Evolutionary conservation across 2,329 filamentous ascomycete species (phyloP).

Genomic region (Fusarium drepaniforme): DNA sequence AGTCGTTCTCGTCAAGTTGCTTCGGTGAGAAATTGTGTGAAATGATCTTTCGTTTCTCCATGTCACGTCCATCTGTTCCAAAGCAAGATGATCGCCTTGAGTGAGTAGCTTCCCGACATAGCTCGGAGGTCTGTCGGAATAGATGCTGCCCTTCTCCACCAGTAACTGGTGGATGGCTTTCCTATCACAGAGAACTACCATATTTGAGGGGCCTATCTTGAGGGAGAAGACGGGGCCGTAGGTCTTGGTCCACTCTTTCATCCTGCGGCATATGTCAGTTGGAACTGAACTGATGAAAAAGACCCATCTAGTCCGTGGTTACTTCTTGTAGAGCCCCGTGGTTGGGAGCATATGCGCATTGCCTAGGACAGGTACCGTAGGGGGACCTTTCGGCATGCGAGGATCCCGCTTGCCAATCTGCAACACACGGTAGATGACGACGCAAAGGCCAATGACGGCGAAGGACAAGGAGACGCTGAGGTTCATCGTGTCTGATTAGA

Average conservation of each 20-base stretch:
- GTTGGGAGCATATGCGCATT: neutral
- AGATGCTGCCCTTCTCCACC: neutral
- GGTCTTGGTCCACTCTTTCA: neutral
- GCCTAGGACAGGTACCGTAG: neutral
- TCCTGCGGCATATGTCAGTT: neutral
- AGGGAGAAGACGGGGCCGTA: neutral
- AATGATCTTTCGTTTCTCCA: neutral
- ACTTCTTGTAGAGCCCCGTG: neutral
- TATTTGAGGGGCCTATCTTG: neutral
- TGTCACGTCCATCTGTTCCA: neutral
- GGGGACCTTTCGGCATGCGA: neutral
- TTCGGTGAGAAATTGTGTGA: neutral
- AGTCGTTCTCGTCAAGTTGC: neutral
- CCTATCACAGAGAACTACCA: neutral
- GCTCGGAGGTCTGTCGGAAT: neutral
- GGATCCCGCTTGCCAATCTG: neutral
- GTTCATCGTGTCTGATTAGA: neutral
- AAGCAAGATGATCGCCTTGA: neutral
- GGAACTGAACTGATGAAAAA: neutral
- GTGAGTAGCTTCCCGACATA: neutral
- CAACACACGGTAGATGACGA: neutral
- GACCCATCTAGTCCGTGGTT: accelerated
- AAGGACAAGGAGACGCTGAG: neutral
- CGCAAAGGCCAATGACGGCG: neutral
- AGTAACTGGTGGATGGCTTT: neutral